Evolutionary conservation across 805 yeast genomes (phyloP).

Genomic region (Candida chilensis): DNA sequence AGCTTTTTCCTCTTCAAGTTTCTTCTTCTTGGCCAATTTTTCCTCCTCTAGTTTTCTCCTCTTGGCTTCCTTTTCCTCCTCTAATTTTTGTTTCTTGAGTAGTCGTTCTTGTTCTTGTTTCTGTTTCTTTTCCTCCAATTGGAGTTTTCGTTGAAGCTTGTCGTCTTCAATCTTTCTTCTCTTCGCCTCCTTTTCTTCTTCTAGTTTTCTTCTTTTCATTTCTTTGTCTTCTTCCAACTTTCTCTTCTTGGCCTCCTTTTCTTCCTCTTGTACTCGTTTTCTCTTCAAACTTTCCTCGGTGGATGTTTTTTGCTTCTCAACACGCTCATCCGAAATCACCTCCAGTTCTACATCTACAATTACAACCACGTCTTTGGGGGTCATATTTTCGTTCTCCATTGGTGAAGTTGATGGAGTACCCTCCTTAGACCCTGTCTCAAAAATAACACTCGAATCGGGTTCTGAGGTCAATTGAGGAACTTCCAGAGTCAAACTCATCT

Average conservation of each 20-base stretch:
- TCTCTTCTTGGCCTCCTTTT: conserved; percentile 1
- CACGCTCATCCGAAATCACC: not conserved
- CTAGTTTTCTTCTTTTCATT: conserved; percentile 11
- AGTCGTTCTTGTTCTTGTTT: conserved; percentile 12
- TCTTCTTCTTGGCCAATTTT: conserved; percentile 1
- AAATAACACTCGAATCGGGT: not conserved
- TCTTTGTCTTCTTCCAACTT: conserved; percentile 16
- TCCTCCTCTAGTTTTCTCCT: conserved; percentile 2
- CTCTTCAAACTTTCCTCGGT: conserved; percentile 1
- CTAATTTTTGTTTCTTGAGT: conserved; percentile 6
- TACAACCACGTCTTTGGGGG: conserved; percentile 2
- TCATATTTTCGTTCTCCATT: no score
- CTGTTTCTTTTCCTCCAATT: conserved; percentile 8
- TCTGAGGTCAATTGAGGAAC: not conserved
- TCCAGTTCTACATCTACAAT: not conserved
- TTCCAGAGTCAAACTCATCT: not conserved
- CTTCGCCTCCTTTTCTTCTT: conserved; percentile 15
- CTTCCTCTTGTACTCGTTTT: conserved; percentile 2
- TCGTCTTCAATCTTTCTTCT: conserved; percentile 24
- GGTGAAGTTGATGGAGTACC: not conserved
- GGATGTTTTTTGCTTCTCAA: conserved; percentile 1
- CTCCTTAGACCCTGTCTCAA: not conserved
- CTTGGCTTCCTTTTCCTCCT: conserved; percentile 7
- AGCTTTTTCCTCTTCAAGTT: conserved; percentile 4
- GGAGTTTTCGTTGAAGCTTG: conserved; percentile 22